Evolutionary conservation across 345 rosid species (phyloP).

Genomic region (Carallia brachiata): DNA sequence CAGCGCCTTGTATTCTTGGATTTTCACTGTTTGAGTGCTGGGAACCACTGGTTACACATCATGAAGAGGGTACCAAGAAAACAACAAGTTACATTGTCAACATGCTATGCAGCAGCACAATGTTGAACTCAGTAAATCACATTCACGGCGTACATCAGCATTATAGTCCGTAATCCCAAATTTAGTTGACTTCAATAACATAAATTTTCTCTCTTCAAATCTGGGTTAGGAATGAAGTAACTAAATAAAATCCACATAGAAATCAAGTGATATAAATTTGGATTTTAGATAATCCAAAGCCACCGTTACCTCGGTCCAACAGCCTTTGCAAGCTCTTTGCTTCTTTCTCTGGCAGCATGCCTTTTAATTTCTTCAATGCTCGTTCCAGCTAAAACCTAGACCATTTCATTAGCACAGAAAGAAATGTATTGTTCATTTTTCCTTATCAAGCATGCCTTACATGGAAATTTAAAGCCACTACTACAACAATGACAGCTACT

Average conservation of each 20-base stretch:
- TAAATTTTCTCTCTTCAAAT: neutral
- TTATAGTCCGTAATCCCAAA: too few relatives aligned
- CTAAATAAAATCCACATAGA: neutral
- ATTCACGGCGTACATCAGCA: too few relatives aligned
- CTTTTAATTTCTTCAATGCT: conserved; percentile 40
- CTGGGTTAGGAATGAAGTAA: neutral
- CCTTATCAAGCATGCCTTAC: too few relatives aligned
- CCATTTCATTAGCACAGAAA: neutral
- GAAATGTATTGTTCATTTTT: too few relatives aligned
- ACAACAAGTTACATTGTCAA: too few relatives aligned
- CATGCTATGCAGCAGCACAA: too few relatives aligned
- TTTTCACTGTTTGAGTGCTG: conserved; percentile 22
- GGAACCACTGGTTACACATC: conserved; percentile 27
- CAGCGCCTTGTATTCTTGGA: conserved; percentile 25
- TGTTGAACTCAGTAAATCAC: too few relatives aligned
- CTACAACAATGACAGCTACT: too few relatives aligned
- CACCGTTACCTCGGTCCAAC: conserved; percentile 28
- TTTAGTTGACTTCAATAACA: too few relatives aligned
- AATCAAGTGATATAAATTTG: neutral
- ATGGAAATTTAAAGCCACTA: too few relatives aligned
- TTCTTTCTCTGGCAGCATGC: conserved; percentile 33
- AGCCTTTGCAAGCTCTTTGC: conserved; percentile 28
- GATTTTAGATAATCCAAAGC: neutral
- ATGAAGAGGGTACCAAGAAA: neutral
- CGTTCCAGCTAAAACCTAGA: conserved; percentile 36